Base-by-base conservation (phyloP, 2,329 filamentous ascomycete genomes). In the Gaeumannomyces sp. region DNA sequence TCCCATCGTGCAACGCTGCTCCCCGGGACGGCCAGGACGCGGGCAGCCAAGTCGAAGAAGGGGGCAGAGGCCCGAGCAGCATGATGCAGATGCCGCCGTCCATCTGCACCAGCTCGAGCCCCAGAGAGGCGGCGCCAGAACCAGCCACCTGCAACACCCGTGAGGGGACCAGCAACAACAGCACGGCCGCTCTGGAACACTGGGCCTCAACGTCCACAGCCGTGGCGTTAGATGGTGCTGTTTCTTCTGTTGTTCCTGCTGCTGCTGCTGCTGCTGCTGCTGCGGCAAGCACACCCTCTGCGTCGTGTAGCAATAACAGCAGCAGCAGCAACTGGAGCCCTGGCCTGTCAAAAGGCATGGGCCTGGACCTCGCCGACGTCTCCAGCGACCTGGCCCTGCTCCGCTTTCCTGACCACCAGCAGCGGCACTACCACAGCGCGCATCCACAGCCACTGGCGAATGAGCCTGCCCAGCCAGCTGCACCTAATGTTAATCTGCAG, bases 281-380 rank as follows among this genome's bases (percentile, higher is more conserved):
- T n/a, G 38, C 19, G 19, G 38, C 38, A 50, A 50, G 16, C 38
- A 45, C 38, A 45, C 38, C 13, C 19, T 19, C 2, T 45, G 3
- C 38, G 19, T 45, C 38, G 19, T 45, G 16, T 16, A 19, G 38
- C 38, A 3, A 45, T 6, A 33, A 2, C 31, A 33, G 31, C 33
- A 33, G 11, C 8, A 35, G 33, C 33, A 35, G 38, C 29, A 29
- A 29, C 29, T 29, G 29, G 29, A 35, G 33, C 33, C 33, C 33
- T 35, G 33, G 33, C 45, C 10, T 53, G 62, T 57, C 60, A 67
- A 53, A 61, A 63, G 63, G 65, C 66, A 38, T 64, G 68, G 65
- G 70, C 64, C 62, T 80, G 67, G 76, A 73, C 67, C 78, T 80
- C 71, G 73, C 77, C 67, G 77, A 81, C 69, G 71, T 79, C 61